Conservation (phyloP, 805 yeast species). For the Komagataella populi region DNA sequence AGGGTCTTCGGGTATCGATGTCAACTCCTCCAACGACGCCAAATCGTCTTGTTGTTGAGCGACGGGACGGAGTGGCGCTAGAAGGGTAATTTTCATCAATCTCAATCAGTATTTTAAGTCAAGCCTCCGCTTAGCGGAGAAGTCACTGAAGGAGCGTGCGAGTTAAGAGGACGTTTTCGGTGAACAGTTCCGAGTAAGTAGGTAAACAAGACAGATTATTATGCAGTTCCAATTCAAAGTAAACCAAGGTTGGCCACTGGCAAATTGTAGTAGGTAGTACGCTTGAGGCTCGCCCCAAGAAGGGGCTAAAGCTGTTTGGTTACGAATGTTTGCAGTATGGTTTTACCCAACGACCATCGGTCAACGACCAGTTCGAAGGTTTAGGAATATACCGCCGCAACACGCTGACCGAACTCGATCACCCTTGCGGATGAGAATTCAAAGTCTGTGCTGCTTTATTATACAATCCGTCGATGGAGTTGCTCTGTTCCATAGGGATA, state of each 20-base stretch:
- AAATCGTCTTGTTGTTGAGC: constrained; percentile 15
- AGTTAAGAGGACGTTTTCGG: not conserved
- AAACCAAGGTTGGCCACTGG: not conserved
- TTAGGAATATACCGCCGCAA: constrained; percentile 98
- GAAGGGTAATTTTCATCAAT: not conserved
- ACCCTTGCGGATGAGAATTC: constrained; percentile 34
- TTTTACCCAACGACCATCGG: constrained; percentile 98
- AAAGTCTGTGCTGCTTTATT: constrained; percentile 45
- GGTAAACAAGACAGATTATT: not conserved
- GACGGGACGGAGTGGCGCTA: not conserved
- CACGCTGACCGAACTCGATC: constrained; percentile 54
- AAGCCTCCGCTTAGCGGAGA: not conserved
- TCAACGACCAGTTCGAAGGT: constrained; percentile 92
- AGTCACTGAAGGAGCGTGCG: not conserved
- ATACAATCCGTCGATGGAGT: constrained; percentile 98
- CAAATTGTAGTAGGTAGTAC: not conserved
- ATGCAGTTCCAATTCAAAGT: not conserved
- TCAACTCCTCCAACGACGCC: constrained; percentile 9
- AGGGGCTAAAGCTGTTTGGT: not conserved
- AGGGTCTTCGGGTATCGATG: constrained; percentile 12
- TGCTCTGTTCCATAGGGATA: constrained; percentile 38
- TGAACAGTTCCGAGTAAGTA: not conserved
- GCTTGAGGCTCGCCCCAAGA: not conserved
- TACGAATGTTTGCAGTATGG: constrained; percentile 91
- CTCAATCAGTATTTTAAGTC: not conserved